A percentile compares a stretch with the other conserved stretches of the same genome.
Evolutionary conservation across 805 yeast species (phyloP).

Genomic region (Ogataea pilisensis): DNA sequence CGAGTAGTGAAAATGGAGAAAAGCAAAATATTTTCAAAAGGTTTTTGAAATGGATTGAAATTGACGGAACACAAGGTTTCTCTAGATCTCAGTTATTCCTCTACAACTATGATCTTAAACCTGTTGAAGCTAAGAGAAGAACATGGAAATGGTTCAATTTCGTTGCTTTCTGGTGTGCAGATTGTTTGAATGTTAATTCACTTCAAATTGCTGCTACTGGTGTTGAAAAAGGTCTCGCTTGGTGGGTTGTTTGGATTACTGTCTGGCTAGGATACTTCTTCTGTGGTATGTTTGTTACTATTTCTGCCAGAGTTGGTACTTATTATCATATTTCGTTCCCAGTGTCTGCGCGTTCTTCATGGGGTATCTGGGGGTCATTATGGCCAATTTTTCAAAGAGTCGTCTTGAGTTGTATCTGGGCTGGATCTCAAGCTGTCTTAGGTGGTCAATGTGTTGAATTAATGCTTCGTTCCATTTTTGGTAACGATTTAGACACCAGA

Average conservation of each 20-base stretch:
- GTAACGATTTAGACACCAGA: slow-evolving; percentile 54
- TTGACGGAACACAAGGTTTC: slow-evolving; percentile 32
- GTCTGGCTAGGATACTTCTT: slow-evolving; percentile 81
- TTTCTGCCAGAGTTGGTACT: slow-evolving; percentile 77
- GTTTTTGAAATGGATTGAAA: slow-evolving; percentile 17
- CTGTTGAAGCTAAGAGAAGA: slow-evolving; percentile 70
- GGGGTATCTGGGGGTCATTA: slow-evolving; percentile 80
- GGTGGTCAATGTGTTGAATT: slow-evolving; percentile 80
- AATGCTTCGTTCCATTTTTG: slow-evolving; percentile 75
- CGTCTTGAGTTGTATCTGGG: slow-evolving; percentile 78
- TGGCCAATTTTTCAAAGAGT: slow-evolving; percentile 91
- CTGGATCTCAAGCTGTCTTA: slow-evolving; percentile 78
- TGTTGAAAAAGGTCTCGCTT: slow-evolving; percentile 66
- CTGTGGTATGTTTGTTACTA: slow-evolving; percentile 63
- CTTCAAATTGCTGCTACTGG: slow-evolving; percentile 93
- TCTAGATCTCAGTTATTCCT: slow-evolving; percentile 61
- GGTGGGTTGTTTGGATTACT: slow-evolving; percentile 92
- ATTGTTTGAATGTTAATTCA: slow-evolving; percentile 83
- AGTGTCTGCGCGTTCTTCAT: slow-evolving; percentile 72
- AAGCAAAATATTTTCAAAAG: background rate
- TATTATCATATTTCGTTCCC: slow-evolving; percentile 84
- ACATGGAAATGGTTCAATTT: slow-evolving; percentile 85
- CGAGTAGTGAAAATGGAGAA: too few relatives aligned
- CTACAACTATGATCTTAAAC: slow-evolving; percentile 70
- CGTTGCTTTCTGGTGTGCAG: slow-evolving; percentile 83